Evolutionary conservation across 371 early-diverging fungal genomes (phyloP).

Genomic region (Enteropsectra breve): DNA sequence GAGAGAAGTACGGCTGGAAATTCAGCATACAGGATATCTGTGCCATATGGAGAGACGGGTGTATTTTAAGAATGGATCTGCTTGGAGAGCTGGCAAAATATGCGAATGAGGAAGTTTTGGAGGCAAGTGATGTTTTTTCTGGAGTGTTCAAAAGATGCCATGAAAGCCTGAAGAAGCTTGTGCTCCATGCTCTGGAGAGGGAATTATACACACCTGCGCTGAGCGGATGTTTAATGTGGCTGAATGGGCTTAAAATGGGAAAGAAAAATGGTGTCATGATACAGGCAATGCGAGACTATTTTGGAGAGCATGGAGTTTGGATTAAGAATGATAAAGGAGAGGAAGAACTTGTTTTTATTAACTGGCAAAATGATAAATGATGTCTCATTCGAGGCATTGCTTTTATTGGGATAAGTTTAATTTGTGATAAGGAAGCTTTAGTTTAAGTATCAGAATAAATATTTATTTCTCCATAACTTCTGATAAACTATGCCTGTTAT

Average conservation of each 20-base stretch:
- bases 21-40: constrained; percentile 85
- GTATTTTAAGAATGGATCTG: constrained; percentile 72
- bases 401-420: no score
- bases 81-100: constrained; percentile 14
- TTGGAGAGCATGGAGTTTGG: constrained; percentile 76
- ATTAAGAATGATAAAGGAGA: constrained; percentile 31
- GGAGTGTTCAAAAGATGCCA: constrained; percentile 65
- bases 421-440: no score
- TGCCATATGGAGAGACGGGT: constrained; percentile 95
- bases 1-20: constrained; percentile 78
- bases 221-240: constrained; percentile 76
- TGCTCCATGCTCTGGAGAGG: constrained; percentile 67
- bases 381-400: no score
- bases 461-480: no score
- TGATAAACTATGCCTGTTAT: no score
- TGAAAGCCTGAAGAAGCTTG: constrained; percentile 73
- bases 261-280: constrained; percentile 82
- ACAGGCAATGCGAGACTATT: constrained; percentile 90
- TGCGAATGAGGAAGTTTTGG: constrained; percentile 12
- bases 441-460: no score
- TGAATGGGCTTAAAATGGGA: constrained; percentile 72
- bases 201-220: constrained; percentile 83
- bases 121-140: constrained; percentile 23
- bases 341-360: no score
- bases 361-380: no score